Base-by-base conservation (phyloP, 257 asterid genomes). In the Solanum rostratum region DNA sequence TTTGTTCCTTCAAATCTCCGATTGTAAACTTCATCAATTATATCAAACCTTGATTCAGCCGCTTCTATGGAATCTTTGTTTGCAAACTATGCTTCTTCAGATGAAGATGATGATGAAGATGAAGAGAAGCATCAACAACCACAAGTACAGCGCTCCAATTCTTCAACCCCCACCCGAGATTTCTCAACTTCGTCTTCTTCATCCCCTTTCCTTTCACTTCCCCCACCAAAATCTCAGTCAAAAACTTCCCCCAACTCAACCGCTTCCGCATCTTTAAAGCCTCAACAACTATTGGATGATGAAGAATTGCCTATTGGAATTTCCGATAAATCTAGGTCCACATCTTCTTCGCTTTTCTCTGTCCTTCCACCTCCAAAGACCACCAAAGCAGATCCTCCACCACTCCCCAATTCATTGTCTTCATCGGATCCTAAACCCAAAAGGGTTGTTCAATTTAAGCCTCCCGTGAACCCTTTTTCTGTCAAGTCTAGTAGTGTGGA, bases 61-160 rank as follows among this genome's bases (percentile, higher is more conserved):
- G 39, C 39, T 11, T 18, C 69, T 1, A 62, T 24, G 98, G 98
- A 95, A 85, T 91, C 96, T 27, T 84, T 96, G 89, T 84, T 91
- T 18, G 94, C 97, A 6, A 93, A 39, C 85, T 96, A 96, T 86
- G 99, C 97, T 11, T 96, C 99, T 87, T 94, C 98, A 1, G 98
- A 93, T 79, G 99, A 95, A 65, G 92, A 89, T 79, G 99, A 95
- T 59, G 92, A 89, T 4, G 89, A 73, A 29, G 13, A 68, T 59
- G 10, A 10, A 15, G 22, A 54, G 10, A 27, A 63, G 20, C 71
- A 63, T 33, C 39, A 33, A 33, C 39, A 4, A 33, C 39, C 39
- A 37, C 69, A 86, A 69, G 16, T 82, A n/a, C 5, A 33, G 15
- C 19, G n/a, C 45, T 30, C 74, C 74, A 7, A 30, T 41, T 22